A percentile compares a stretch with the other conserved stretches of the same genome.
Conservation (phyloP, 768 basidiomycete species). For the Boletus pseudopeckii region DNA sequence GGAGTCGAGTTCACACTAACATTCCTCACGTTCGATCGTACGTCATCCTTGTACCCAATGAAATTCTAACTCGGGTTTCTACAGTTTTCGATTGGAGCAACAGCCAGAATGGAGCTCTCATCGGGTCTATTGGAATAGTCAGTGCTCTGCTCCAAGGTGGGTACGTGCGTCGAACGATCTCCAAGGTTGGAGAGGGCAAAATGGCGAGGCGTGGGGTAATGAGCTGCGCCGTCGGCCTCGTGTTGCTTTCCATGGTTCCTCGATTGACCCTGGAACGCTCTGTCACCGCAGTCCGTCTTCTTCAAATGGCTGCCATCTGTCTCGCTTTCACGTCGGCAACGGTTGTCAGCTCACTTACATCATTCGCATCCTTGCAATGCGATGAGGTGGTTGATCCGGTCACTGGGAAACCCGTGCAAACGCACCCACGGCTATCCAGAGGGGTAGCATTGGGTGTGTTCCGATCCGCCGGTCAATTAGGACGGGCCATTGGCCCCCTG, state of each 20-base stretch:
- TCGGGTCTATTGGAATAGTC: constrained; percentile 85
- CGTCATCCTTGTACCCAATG: constrained; percentile 28
- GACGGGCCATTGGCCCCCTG: constrained; percentile 87
- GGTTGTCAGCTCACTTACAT: constrained; percentile 90
- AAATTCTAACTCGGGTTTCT: neutral
- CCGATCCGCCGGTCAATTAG: constrained; percentile 91
- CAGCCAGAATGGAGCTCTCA: constrained; percentile 80
- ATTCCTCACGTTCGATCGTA: constrained; percentile 88
- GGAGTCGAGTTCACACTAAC: constrained; percentile 97
- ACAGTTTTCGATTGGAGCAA: constrained; percentile 88
- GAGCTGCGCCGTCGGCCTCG: constrained; percentile 68
- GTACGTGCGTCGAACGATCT: constrained; percentile 81
- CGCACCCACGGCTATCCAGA: constrained; percentile 71
- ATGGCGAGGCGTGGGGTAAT: constrained; percentile 82
- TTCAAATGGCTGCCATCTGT: constrained; percentile 73
- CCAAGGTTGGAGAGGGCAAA: constrained; percentile 70
- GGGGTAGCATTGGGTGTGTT: constrained; percentile 83
- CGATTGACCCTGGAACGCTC: constrained; percentile 42
- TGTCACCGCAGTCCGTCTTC: constrained; percentile 46
- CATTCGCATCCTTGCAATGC: constrained; percentile 87
- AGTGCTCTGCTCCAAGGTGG: constrained; percentile 91
- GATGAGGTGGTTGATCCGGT: constrained; percentile 64
- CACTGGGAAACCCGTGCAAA: constrained; percentile 51
- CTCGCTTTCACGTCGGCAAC: constrained; percentile 95
- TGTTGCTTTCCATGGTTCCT: constrained; percentile 71